A percentile compares a stretch with the other conserved stretches of the same genome.
These are phyloP conservation scores for Plantago elongata DNA, from an alignment of 257 asterid genomes.

Conservation along the genomic window DNA sequence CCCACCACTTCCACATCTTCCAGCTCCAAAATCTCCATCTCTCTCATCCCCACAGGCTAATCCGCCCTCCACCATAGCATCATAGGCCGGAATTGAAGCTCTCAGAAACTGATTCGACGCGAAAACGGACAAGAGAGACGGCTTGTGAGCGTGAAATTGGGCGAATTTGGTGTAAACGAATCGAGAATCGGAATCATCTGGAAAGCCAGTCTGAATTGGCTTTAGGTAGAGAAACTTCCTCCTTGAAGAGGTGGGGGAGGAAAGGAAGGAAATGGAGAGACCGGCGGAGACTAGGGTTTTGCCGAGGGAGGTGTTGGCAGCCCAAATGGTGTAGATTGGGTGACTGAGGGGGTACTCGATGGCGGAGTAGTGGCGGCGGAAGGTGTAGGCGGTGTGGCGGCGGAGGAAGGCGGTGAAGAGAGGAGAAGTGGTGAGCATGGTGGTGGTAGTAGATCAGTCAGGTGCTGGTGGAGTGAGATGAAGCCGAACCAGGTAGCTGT, in stretches of 20 bases:
- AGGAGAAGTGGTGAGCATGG: slow-evolving; percentile 29
- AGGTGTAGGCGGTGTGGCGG: slow-evolving; percentile 13
- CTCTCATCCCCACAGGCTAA: slow-evolving; percentile 7
- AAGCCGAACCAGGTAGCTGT: not conserved
- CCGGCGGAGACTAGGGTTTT: slow-evolving; percentile 98
- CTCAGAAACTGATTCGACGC: slow-evolving; percentile 66
- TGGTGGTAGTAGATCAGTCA: not conserved
- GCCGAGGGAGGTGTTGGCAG: slow-evolving; percentile 88
- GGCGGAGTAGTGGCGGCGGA: slow-evolving; percentile 32
- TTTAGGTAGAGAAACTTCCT: slow-evolving; percentile 67
- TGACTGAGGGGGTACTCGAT: slow-evolving; percentile 67
- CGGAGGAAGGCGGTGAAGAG: slow-evolving; percentile 19
- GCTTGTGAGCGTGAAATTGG: slow-evolving; percentile 39
- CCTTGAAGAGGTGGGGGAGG: slow-evolving; percentile 33
- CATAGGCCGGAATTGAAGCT: slow-evolving; percentile 53
- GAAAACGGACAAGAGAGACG: slow-evolving; percentile 42
- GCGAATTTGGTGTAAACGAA: slow-evolving; percentile 63
- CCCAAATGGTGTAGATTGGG: slow-evolving; percentile 94
- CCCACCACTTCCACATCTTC: slow-evolving; percentile 19
- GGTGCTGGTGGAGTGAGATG: not conserved
- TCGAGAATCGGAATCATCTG: slow-evolving; percentile 79
- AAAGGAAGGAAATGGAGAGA: slow-evolving; percentile 77
- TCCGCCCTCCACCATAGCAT: slow-evolving; percentile 28
- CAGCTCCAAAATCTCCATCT: slow-evolving; percentile 20
- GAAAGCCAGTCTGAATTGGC: slow-evolving; percentile 93